Evolutionary conservation across 345 rosid genomes (phyloP), one percentile per base, ranked within the genome.

Genomic region (Trapa bicornis): DNA sequence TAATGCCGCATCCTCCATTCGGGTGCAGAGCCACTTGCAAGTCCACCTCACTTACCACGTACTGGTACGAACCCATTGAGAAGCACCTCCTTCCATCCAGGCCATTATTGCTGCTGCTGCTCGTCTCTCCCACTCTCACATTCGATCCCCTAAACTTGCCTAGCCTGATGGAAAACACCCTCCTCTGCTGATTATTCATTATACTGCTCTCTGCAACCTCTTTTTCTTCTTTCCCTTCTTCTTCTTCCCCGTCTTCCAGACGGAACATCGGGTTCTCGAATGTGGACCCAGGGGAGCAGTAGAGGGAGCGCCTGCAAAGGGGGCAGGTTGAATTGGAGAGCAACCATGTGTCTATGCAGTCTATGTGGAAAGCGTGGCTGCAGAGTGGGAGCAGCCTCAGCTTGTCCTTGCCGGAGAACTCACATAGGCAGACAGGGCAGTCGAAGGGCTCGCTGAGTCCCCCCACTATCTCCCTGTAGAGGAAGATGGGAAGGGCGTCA

Each of bases 301-400:
- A 79, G 72, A 92, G 84, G 73, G 81, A 77, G 42, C 87, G 90
- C 83, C 96, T 87, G 73, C 98, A 92, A 42, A 92, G 94, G 37
- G 98, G 98, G 67, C 98, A 92, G 48, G 94, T 89, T 15, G 98
- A 92, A 71, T 89, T 89, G 38, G 95, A 89, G 67, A 92, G 82
- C 39, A 92, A 79, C 98, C 98, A 92, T 14, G 95, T 83, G 73
- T 89, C 98, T 75, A 92, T 92, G 70, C 96, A 92, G 65, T 89
- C 87, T 47, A 92, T 79, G 78, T 89, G 98, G 75, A 92, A 92
- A 65, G 96, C 98, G 74, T 92, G 98, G 63, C 92, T 84, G 66
- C 98, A 89, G 65, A 76, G 53, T 0, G 98, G 98, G 52, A 92
- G 95, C 80, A 92, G 77, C 61, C 95, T 85, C 75, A 92, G 74